These are phyloP conservation scores for Neonectria magnoliae DNA, from an alignment of 2,329 filamentous ascomycete species.

Conservation along the genomic window DNA sequence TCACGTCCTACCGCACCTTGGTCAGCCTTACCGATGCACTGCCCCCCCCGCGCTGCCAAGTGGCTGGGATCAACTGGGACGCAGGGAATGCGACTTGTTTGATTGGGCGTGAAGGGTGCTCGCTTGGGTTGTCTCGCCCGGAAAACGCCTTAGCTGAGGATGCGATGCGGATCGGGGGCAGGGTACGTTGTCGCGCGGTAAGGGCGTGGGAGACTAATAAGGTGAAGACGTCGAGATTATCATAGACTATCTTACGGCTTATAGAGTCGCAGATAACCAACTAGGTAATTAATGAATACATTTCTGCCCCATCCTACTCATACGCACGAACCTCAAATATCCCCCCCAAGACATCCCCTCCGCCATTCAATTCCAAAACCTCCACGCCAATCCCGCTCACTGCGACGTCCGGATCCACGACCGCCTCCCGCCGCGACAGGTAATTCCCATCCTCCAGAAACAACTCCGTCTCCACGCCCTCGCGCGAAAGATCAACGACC, in stretches of 20 bases:
- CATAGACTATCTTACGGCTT: neutral
- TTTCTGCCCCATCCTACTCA: slow-evolving; percentile 15
- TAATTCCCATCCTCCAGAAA: slow-evolving; percentile 35
- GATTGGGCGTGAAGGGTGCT: neutral
- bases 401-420: slow-evolving; percentile 7
- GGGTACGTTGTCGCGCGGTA: neutral
- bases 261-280: neutral
- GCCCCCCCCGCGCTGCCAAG: neutral
- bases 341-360: slow-evolving; percentile 33
- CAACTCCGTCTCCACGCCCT: slow-evolving; percentile 30
- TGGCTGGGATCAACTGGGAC: slow-evolving; percentile 1
- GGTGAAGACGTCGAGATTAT: too few relatives aligned
- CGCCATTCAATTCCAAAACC: slow-evolving; percentile 36
- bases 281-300: neutral
- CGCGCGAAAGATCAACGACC: slow-evolving; percentile 30
- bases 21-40: neutral
- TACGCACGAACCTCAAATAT: slow-evolving; percentile 39
- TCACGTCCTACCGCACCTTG: neutral
- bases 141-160: neutral
- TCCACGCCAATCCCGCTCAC: slow-evolving; percentile 32
- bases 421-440: slow-evolving; percentile 31
- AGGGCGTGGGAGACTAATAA: neutral
- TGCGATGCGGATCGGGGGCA: neutral
- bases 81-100: neutral
- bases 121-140: neutral